These are phyloP conservation scores for Penicillium chermesinum DNA, from an alignment of 495 filamentous ascomycete species.

Conservation along the genomic window DNA sequence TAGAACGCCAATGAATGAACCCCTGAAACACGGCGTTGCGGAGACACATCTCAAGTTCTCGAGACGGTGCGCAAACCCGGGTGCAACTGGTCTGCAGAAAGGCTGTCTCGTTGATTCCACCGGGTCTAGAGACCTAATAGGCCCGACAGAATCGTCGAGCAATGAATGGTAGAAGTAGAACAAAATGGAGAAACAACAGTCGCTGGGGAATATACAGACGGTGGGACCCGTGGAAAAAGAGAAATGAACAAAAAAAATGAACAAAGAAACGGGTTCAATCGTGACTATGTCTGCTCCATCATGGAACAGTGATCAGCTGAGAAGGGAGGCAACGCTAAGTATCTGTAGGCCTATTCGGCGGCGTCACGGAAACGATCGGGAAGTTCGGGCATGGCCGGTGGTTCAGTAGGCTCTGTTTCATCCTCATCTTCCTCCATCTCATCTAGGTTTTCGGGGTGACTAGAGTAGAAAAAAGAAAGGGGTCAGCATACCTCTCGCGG, in stretches of 20 bases:
- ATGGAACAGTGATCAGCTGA: conserved; percentile 1
- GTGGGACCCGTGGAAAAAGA: background rate
- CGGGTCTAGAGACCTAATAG: too few species aligned
- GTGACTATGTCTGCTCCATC: background rate
- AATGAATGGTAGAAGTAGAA: too few species aligned
- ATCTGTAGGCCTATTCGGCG: conserved; percentile 8
- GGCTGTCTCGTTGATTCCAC: too few species aligned
- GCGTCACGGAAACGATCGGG: conserved; percentile 26
- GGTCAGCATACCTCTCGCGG: background rate
- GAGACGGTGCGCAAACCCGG: background rate
- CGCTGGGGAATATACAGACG: conserved; percentile 17
- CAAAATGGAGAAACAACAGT: background rate
- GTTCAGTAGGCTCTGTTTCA: conserved; percentile 25
- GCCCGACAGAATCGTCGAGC: too few species aligned
- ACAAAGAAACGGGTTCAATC: background rate
- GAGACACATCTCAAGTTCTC: background rate
- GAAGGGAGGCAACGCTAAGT: background rate
- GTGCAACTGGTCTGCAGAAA: background rate
- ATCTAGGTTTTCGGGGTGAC: conserved; percentile 46
- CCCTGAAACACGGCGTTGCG: background rate
- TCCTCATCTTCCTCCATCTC: conserved; percentile 51
- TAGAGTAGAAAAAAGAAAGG: conserved; percentile 10
- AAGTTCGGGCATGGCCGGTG: conserved; percentile 32
- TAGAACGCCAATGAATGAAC: background rate
- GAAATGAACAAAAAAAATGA: background rate